Base-by-base conservation (phyloP, 1,284 basidiomycete genomes). In the Thelephora terrestris region DNA sequence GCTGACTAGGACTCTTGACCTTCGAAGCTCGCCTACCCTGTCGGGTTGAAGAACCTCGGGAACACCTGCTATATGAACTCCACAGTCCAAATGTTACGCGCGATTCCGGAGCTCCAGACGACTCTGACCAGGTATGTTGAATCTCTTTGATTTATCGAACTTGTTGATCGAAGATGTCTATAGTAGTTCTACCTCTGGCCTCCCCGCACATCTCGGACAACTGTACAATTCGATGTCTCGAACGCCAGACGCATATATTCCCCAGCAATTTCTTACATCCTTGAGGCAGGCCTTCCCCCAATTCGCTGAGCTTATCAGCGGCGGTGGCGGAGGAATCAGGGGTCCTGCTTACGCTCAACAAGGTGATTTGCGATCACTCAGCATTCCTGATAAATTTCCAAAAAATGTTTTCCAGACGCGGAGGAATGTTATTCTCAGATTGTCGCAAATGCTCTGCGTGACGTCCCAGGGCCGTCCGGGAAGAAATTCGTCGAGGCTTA, bases 21-120 rank as follows among this genome's bases (percentile, higher is more conserved):
- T 49, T 24, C 44, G 3, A 52, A 78, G 74, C 65, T 86, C 32
- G 70, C 78, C 12, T 72, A 79, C 56, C 86, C 85, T 5, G 81
- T 85, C 48, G 85, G 86, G 14, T 65, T 85, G 56, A 74, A 68
- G 62, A 82, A 87, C 58, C 68, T 90, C 40, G 91, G 91, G 36
- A 94, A 94, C 62, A 94, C 91, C 0, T 94, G 91, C 60, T 98
- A 98, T 66, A 90, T 98, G 81, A 98, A 97, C 61, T 84, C 95
- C 5, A 93, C 91, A 0, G 71, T 99, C 2, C 95, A 99, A 69
- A 86, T 91, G 14, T 74, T 99, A 53, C 84, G 91, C 17, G 81
- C 86, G 2, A 87, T 99, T 48, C 92, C 93, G 0, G 91, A 97
- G 59, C 74, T 99, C 1, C 84, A 87, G 57, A 63, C 69, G 1